Conservation (phyloP, 768 basidiomycete species). For the Aureoboletus auriporus region DNA sequence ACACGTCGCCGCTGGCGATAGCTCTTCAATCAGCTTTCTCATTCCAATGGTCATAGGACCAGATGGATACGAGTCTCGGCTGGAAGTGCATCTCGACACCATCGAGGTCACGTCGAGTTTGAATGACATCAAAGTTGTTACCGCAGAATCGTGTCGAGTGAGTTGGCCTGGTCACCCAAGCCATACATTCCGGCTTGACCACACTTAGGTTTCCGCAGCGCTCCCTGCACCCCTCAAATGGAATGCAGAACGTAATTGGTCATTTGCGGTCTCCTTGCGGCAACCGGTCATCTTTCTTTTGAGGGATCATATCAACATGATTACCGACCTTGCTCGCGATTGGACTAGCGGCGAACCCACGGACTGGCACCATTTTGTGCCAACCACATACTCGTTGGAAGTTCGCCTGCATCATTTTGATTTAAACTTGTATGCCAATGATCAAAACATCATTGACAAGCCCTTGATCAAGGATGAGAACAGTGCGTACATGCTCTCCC, state of each 20-base stretch:
- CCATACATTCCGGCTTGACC: slow-evolving; percentile 2
- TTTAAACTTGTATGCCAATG: slow-evolving; percentile 83
- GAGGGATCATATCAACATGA: slow-evolving; percentile 92
- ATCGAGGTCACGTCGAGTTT: slow-evolving; percentile 78
- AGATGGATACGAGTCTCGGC: slow-evolving; percentile 70
- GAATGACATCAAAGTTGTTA: slow-evolving; percentile 78
- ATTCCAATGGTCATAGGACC: slow-evolving; percentile 75
- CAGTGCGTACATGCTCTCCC: slow-evolving; percentile 40
- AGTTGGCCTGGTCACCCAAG: slow-evolving; percentile 15
- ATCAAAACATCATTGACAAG: slow-evolving; percentile 95
- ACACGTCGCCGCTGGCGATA: slow-evolving; percentile 69
- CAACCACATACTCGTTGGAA: slow-evolving; percentile 70
- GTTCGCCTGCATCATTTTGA: slow-evolving; percentile 73
- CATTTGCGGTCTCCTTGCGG: slow-evolving; percentile 64
- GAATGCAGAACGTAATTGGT: slow-evolving; percentile 80
- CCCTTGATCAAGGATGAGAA: slow-evolving; percentile 81
- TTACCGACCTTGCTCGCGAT: slow-evolving; percentile 89
- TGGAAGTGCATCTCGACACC: slow-evolving; percentile 81
- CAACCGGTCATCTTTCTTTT: slow-evolving; percentile 75
- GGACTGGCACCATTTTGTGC: slow-evolving; percentile 80
- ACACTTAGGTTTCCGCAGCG: slow-evolving; percentile 56
- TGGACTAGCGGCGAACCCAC: slow-evolving; percentile 83
- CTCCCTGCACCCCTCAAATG: slow-evolving; percentile 81
- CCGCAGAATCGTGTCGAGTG: slow-evolving; percentile 77
- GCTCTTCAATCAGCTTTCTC: slow-evolving; percentile 81